These are phyloP conservation scores for Puccinia coronata DNA, from an alignment of 1,284 basidiomycete species.

Conservation along the genomic window DNA sequence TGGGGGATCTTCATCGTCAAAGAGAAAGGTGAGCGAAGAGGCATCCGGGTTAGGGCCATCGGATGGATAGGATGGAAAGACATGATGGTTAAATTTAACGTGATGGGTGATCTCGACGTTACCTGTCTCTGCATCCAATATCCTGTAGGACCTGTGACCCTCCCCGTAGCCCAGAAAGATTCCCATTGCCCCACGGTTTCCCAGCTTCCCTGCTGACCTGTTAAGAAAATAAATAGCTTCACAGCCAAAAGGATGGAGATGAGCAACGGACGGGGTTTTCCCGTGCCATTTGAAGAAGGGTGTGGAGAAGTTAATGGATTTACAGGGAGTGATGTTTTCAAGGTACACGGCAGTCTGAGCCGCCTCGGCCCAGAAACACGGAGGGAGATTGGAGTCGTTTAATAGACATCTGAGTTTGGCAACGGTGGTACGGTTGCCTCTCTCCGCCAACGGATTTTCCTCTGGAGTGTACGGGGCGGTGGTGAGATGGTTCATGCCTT, in stretches of 20 bases:
- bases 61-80: neutral
- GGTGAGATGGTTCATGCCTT: no score
- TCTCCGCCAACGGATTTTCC: neutral
- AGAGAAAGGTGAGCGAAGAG: neutral
- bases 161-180: no score
- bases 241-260: no score
- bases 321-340: no score
- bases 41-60: neutral
- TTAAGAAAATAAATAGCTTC: no score
- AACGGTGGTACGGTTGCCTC: neutral
- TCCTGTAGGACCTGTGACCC: no score
- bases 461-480: constrained; percentile 17
- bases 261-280: neutral
- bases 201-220: constrained; percentile 2
- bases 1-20: neutral
- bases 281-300: constrained; percentile 1
- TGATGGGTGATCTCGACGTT: no score
- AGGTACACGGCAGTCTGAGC: no score
- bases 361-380: constrained; percentile 1
- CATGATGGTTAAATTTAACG: no score
- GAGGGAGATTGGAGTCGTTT: neutral
- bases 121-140: no score
- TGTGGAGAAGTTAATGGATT: constrained; percentile 5
- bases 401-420: neutral
- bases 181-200: neutral